Conservation (phyloP, 257 asterid species). For the Rehmannia glutinosa region DNA sequence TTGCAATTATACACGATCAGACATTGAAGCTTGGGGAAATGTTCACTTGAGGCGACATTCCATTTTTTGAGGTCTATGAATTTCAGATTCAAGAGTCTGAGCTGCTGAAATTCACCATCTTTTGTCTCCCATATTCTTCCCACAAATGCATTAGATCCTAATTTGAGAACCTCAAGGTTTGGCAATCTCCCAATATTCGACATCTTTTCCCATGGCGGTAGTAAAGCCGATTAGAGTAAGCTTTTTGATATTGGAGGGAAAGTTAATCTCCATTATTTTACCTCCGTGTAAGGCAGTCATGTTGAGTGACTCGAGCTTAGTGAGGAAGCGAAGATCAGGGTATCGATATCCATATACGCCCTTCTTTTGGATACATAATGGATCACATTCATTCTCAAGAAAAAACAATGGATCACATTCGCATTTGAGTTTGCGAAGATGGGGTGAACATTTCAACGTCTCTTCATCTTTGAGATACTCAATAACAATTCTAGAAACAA, state of each 20-base stretch:
- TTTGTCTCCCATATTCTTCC: slow-evolving; percentile 1
- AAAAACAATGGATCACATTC: neutral
- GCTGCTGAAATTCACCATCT: slow-evolving; percentile 7
- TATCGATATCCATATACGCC: neutral
- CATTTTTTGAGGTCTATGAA: neutral
- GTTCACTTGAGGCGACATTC: neutral
- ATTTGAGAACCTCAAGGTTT: neutral
- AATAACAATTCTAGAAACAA: neutral
- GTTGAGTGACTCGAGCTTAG: slow-evolving; percentile 1
- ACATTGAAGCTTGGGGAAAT: slow-evolving; percentile 10
- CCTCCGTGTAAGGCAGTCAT: neutral
- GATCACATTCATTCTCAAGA: too few species aligned
- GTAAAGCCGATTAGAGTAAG: neutral
- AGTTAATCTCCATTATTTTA: neutral
- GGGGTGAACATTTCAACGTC: neutral
- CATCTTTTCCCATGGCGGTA: neutral
- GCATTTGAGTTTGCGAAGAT: neutral
- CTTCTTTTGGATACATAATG: too few species aligned
- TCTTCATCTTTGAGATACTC: neutral
- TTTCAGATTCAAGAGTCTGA: slow-evolving; percentile 4
- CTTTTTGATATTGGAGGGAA: too few species aligned
- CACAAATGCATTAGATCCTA: too few species aligned
- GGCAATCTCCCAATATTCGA: neutral
- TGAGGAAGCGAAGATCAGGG: too few species aligned
- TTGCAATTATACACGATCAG: neutral